Base-by-base conservation (phyloP, 352 stramenopile species). In the Saprolegnia parasitica region DNA sequence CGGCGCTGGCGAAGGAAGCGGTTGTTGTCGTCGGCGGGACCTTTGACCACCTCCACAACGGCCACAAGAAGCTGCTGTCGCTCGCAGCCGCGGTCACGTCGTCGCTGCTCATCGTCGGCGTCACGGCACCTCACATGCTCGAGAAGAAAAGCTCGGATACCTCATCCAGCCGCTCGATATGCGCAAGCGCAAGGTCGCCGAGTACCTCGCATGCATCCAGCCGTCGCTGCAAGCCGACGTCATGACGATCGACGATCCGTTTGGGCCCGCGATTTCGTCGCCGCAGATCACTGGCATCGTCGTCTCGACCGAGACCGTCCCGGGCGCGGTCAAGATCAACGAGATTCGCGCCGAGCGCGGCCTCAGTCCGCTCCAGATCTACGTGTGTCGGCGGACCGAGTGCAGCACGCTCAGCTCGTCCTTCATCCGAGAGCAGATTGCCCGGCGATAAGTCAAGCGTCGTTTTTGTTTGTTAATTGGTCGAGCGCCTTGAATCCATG, bases 21-120 rank as follows among this genome's bases (percentile, higher is more conserved):
- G 50, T 72, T 78, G 78, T 91, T 23, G 74, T 92, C 46, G 73
- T 96, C 16, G 88, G 88, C 40, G 90, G 90, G 40, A 97, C 88
- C 35, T 97, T 97, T 71, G 90, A 97, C 72, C 83, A 93, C 57
- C 77, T 97, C 32, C 90, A 97, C 77, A 96, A 95, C 58, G 90
- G 90, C 20, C 90, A 97, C 79, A 96, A 93, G 75, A 96, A 96
- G 68, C 71, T 97, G 21, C 77, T 97, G 26, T 91, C 84, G 23
- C 68, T 94, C 20, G 89, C 88, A 0, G 81, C 78, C 6, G 78
- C 76, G 65, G 78, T 93, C 64, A 90, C 81, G 45, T 68, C 56
- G 15, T 65, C 67, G 23, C 56, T 35, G 1, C 75, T 96, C 49
- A 66, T 93, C 20, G 68, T 97, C 40, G 90, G 90, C 9, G 86